Evolutionary conservation across 192 early-diverging fungal genomes (phyloP), one percentile per base, ranked within the genome.

Genomic region (Rhizophagus sp.): DNA sequence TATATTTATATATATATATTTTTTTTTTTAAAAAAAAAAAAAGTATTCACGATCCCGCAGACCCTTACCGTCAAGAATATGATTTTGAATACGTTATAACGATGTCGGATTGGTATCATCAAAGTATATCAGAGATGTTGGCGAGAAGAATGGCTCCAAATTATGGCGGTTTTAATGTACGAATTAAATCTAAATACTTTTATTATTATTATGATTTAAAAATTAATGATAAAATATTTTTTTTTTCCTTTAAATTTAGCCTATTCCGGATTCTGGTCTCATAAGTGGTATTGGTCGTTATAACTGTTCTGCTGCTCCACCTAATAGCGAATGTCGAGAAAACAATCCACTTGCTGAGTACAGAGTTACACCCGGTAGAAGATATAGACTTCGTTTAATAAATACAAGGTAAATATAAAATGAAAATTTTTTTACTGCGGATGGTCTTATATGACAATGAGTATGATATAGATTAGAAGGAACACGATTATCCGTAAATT

Each of bases 331-430:
- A 3, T 86, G 85, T 66, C 34, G 1, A 13, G 5, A 41, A 30
- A 75, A 74, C 5, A 78, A 80, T 17, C 47, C 80, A 15, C 49
- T 24, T 13, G 71, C 85, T 10, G 69, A 82, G 2, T 77, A 83
- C 64, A 79, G 79, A 24, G 71, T 86, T 34, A 19, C 79, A 11
- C 62, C 78, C 8, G 82, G 78, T 24, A 70, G 79, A 62, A 80
- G 75, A 57, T 91, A 91, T 84, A 87, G 89, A 15, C 76, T 93
- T 75, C 87, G 92, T 12, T 49, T 93, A 44, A 87, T 93, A 76
- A 87, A 87, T 73, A 87, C 87, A 22, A 81, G 80, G 84, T 85
- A 65, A 71, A 34, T 65, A 34, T 3, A 41, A n/a, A 22, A 22
- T 41, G 39, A 36, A 70, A 11, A n/a, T n/a, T 36, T 8, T 15